Evolutionary conservation across 345 rosid species (phyloP).

Genomic region (Salix suchowensis): DNA sequence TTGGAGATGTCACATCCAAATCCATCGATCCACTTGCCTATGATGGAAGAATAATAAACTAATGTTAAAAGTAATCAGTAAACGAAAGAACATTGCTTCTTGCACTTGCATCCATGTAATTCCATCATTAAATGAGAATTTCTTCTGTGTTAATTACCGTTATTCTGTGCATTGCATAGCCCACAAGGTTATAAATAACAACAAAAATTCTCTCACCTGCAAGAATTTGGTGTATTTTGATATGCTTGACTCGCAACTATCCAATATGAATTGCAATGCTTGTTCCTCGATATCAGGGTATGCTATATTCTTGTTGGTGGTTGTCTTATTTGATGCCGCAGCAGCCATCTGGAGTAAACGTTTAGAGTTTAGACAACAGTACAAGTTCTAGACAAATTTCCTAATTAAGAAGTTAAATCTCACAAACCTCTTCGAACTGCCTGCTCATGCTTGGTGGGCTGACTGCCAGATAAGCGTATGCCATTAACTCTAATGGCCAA

Average conservation of each 20-base stretch:
- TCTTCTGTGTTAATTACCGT: too few species aligned
- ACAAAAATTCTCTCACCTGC: constrained; percentile 49
- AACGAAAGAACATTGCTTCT: neutral
- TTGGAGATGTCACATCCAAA: constrained; percentile 90
- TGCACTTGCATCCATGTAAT: too few species aligned
- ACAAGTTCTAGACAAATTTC: neutral
- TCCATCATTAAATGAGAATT: too few species aligned
- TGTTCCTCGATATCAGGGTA: constrained; percentile 75
- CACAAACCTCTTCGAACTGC: constrained; percentile 74
- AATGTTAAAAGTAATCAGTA: neutral
- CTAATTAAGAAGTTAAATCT: neutral
- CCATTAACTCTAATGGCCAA: constrained; percentile 89
- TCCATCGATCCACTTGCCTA: constrained; percentile 95
- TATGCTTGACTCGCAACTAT: constrained; percentile 79
- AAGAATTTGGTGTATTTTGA: constrained; percentile 76
- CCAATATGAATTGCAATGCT: constrained; percentile 69
- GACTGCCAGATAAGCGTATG: constrained; percentile 77
- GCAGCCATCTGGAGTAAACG: constrained; percentile 68
- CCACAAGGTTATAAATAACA: neutral
- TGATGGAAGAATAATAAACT: neutral
- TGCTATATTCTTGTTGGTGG: constrained; percentile 47
- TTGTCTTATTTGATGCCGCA: constrained; percentile 71
- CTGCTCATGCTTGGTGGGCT: constrained; percentile 81
- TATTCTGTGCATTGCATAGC: too few species aligned
- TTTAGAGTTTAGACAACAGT: too few species aligned